Percentiles rank a stretch among this genome's conserved stretches.
phyloP scores from a whole-genome alignment of 345 rosid genomes.

The Barbarea vulgaris region DNA sequence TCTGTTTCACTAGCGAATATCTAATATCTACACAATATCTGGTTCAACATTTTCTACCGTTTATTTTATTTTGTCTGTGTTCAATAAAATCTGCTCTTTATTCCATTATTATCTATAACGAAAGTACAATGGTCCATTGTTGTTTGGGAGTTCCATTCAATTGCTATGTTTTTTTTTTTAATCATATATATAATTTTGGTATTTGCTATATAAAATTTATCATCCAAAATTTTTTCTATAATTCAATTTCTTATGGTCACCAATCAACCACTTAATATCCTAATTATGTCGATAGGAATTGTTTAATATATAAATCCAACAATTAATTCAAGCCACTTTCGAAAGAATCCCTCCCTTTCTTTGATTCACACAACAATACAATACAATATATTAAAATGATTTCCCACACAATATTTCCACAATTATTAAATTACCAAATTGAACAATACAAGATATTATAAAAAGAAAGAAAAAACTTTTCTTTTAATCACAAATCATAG shows the following conservation, averaged over 20 bases:
- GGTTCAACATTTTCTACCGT: not conserved
- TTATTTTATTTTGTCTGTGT: not conserved
- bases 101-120: not conserved
- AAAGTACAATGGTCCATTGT: not conserved
- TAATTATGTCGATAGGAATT: not conserved
- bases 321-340: not conserved
- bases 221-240: not conserved
- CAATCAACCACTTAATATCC: constrained; percentile 1
- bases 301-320: not conserved
- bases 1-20: not conserved
- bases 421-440: constrained; percentile 19
- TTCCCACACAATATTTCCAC: constrained; percentile 24
- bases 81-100: not conserved
- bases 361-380: constrained; percentile 23
- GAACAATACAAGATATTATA: constrained; percentile 20
- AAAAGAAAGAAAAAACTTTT: not conserved
- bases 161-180: not conserved
- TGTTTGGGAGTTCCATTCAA: not conserved
- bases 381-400: constrained; percentile 18
- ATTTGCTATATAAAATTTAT: not conserved
- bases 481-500: constrained; percentile 36
- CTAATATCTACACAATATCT: not conserved
- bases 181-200: not conserved
- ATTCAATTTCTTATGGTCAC: not conserved
- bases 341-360: not conserved